Base-by-base conservation (phyloP, 2,329 filamentous ascomycete genomes). In the Raffaelea deltoideospora region DNA sequence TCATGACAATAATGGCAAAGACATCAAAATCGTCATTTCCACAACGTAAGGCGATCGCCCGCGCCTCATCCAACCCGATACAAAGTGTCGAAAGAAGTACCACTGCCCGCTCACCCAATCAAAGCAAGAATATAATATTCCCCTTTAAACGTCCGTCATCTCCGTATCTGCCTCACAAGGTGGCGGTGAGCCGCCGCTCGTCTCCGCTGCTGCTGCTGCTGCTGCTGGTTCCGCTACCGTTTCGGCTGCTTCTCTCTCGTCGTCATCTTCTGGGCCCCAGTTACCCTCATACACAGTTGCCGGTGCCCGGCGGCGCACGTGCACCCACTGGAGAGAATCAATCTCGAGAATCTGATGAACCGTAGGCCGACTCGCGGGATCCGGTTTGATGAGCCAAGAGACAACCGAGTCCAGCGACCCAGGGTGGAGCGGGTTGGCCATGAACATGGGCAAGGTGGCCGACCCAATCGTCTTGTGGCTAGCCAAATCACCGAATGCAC, bases 231-330 rank as follows among this genome's bases (percentile, higher is more conserved):
- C 7, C 13, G 5, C 7, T 28, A 28, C 7, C 10, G n/a, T 28
- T 7, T 28, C 26, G 10, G 26, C 17, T 58, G 5, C 56, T 47
- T 23, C 61, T 52, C 34, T 22, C 8, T 34, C 34, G 11, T 32
- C 37, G 10, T 65, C 56, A 36, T 70, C 65, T n/a, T 63, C 77
- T 23, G 88, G 88, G 4, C 90, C 90, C 81, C 87, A 98, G 53
- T 84, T 90, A 43, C 90, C 90, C 60, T 98, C 90, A 48, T 82
- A 98, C 37, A 98, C 77, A 0, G 86, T 95, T n/a, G 90, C 90
- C 31, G 86, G 83, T 10, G 86, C 83, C 38, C 80, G 76, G 38
- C 86, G 76, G 43, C 86, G 76, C 35, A 65, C 61, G 37, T 76
- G 71, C 23, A 92, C 79, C 82, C 90, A 98, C 42, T 69, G 70